Conservation (phyloP, 306 rosid genomes). For the Elaeagnus macrophylla region DNA sequence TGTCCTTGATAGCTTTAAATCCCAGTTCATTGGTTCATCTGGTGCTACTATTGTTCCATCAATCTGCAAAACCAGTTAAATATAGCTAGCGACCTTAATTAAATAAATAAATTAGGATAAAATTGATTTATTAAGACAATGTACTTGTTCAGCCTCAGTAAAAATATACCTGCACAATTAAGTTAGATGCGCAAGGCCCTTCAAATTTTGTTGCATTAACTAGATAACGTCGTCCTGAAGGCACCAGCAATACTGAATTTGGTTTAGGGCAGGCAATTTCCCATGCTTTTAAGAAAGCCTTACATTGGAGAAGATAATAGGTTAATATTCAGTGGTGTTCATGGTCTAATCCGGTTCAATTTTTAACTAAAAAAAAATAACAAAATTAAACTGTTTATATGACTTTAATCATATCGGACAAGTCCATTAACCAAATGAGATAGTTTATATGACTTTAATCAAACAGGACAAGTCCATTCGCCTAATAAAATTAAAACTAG, state of each 20-base stretch:
- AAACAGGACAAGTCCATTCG: no score
- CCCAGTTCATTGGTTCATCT: slow-evolving; percentile 75
- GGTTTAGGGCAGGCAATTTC: slow-evolving; percentile 61
- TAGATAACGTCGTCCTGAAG: slow-evolving; percentile 58
- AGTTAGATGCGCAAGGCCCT: slow-evolving; percentile 67
- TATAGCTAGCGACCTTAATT: background rate
- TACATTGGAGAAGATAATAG: slow-evolving; percentile 12
- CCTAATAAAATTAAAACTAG: no score
- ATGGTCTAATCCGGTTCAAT: background rate
- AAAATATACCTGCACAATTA: slow-evolving; percentile 61
- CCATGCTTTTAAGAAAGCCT: slow-evolving; percentile 92
- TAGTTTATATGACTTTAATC: no score
- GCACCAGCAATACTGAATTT: slow-evolving; percentile 69
- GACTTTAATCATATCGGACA: no score
- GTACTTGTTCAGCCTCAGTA: background rate
- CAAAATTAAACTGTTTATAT: no score
- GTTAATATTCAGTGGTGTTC: no score
- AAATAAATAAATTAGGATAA: background rate
- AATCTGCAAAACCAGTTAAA: slow-evolving; percentile 34
- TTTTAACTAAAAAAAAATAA: no score
- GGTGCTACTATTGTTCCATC: slow-evolving; percentile 93
- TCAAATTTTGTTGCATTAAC: slow-evolving; percentile 73
- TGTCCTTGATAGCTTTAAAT: slow-evolving; percentile 43
- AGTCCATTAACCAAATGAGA: no score
- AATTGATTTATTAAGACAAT: background rate